phyloP scores from a whole-genome alignment of 306 rosid genomes.

The Gastrolobium villosum region DNA sequence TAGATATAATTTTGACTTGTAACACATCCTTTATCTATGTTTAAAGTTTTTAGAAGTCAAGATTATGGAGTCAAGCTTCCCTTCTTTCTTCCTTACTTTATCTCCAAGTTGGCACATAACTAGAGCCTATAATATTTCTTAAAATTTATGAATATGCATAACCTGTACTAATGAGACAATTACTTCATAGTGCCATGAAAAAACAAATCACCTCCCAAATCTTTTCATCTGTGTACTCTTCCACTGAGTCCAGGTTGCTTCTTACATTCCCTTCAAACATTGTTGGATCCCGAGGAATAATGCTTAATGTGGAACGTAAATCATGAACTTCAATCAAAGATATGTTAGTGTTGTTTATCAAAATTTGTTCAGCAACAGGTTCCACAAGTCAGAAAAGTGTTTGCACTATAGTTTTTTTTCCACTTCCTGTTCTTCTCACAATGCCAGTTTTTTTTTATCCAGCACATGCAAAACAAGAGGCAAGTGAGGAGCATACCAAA shows the following conservation, averaged over 20 bases:
- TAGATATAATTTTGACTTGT: not conserved
- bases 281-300: no score
- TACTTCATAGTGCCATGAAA: not conserved
- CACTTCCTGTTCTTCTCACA: conserved; percentile 91
- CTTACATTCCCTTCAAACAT: conserved; percentile 95
- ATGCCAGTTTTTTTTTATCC: conserved; percentile 88
- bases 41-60: not conserved
- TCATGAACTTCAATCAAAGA: conserved; percentile 77
- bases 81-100: conserved; percentile 27
- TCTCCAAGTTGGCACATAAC: conserved; percentile 34
- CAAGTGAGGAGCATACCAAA: conserved; percentile 86
- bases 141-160: not conserved
- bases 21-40: conserved; percentile 38
- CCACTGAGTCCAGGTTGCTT: conserved; percentile 86
- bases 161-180: not conserved
- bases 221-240: conserved; percentile 71
- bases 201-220: conserved; percentile 22
- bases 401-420: conserved; percentile 84
- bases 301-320: no score
- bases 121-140: not conserved
- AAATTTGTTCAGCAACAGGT: conserved; percentile 69
- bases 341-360: conserved; percentile 69
- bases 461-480: conserved; percentile 83
- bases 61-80: not conserved
- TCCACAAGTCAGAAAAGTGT: conserved; percentile 80